Base-by-base conservation (phyloP, 1,284 basidiomycete species). In the Irpex sp. region DNA sequence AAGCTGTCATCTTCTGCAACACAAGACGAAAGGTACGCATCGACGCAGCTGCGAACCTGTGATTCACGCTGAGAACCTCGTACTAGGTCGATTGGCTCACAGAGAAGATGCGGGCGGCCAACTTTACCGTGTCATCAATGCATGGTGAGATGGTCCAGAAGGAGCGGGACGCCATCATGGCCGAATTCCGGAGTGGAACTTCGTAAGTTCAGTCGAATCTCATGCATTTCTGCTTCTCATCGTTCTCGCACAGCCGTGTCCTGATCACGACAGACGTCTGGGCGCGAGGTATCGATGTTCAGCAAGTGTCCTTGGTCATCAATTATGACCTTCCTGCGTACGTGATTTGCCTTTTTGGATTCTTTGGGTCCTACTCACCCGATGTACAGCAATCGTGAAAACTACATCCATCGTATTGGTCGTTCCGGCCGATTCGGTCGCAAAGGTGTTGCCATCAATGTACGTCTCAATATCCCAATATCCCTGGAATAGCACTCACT, bases 1-100 rank as follows among this genome's bases (percentile, higher is more conserved):
- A 99, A 82, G 96, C 97, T 33, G 96, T 99, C 74, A 98, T 99
- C 72, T 99, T 99, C 82, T 99, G 97, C 80, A 99, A 99, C 80
- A 99, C 96, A 5, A 84, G 94, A 68, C 84, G 96, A 79, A 99
- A 99, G 88, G 91, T 89, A 59, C 39, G 80, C 67, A 19, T 60
- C 9, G n/a, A 51, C 21, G 42, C 12, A 21, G 35, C 5, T 56
- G 57, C 19, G 6, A 2, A 5, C 52, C 33, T 58, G 10, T 54
- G 33, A 56, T 14, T 47, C n/a, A 19, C 35, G 39, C 18, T 63
- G 33, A 39, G 23, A 18, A 18, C 35, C 56, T 56, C 16, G 60
- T 45, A 48, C 37, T 66, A 91, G 91, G 96, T 99, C 62, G 97
- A 99, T 74, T 99, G 97, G 96, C 75, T 99, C 61, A 97, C 96